Percentiles rank a stretch among this genome's conserved stretches.
Evolutionary conservation across 2,329 filamentous ascomycete genomes (phyloP).

Genomic region (Epichloe sibirici): DNA sequence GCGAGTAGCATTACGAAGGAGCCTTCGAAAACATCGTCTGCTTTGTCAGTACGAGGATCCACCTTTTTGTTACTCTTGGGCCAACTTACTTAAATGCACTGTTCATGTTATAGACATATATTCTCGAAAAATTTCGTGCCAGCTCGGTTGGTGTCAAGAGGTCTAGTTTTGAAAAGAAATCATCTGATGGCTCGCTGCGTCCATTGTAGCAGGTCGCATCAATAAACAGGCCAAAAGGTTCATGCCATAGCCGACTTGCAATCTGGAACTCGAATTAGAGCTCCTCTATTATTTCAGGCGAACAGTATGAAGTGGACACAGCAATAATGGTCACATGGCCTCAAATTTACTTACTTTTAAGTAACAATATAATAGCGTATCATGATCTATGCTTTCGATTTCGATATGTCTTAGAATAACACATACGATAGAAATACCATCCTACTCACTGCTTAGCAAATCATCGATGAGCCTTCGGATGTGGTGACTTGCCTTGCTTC

Average conservation of each 20-base stretch:
- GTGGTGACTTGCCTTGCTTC: constrained; percentile 42
- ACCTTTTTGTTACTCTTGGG: too few species aligned
- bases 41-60: not conserved
- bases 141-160: constrained; percentile 50
- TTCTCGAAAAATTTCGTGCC: constrained; percentile 42
- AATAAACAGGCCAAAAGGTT: constrained; percentile 54
- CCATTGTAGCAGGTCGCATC: constrained; percentile 60
- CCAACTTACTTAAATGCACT: constrained; percentile 46
- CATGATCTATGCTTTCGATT: constrained; percentile 50
- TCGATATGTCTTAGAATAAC: constrained; percentile 58
- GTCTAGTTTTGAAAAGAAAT: constrained; percentile 51
- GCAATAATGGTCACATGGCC: not conserved
- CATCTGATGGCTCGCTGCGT: constrained; percentile 53
- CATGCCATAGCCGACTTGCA: constrained; percentile 57
- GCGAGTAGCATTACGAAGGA: constrained; percentile 49
- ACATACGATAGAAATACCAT: constrained; percentile 56
- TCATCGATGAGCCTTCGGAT: not conserved
- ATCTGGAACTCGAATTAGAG: constrained; percentile 30
- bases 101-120: constrained; percentile 66
- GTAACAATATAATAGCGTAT: constrained; percentile 55
- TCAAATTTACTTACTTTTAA: constrained; percentile 38
- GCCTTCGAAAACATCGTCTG: constrained; percentile 50
- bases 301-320: not conserved
- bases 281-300: not conserved
- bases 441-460: constrained; percentile 26